Percentiles rank a stretch among this genome's conserved stretches.
Conservation (phyloP, 805 yeast species). For the Ogataea nitratoaversa region DNA sequence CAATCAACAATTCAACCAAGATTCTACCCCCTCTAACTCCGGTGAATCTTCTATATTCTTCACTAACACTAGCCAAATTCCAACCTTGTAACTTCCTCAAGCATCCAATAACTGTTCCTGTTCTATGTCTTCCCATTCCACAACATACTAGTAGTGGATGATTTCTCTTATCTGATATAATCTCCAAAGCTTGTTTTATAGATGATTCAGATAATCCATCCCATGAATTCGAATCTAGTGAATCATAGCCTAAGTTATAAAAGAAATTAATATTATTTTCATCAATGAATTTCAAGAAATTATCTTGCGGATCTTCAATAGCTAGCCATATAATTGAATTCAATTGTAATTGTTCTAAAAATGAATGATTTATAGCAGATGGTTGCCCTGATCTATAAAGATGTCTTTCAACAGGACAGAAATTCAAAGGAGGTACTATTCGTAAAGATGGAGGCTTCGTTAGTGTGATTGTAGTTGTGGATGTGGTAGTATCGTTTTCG, state of each 20-base stretch:
- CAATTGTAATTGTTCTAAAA: slow-evolving; percentile 66
- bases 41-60: slow-evolving; percentile 90
- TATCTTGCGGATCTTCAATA: slow-evolving; percentile 91
- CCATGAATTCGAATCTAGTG: slow-evolving; percentile 72
- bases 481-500: slow-evolving; percentile 17
- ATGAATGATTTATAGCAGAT: slow-evolving; percentile 85
- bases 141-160: slow-evolving; percentile 91
- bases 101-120: slow-evolving; percentile 96
- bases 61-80: slow-evolving; percentile 90
- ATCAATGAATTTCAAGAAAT: slow-evolving; percentile 76
- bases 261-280: slow-evolving; percentile 68
- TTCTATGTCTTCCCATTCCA: slow-evolving; percentile 97
- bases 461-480: slow-evolving; percentile 23
- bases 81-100: slow-evolving; percentile 91
- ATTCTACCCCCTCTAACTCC: slow-evolving; percentile 92
- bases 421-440: slow-evolving; percentile 90
- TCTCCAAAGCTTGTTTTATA: slow-evolving; percentile 71
- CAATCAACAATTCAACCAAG: slow-evolving; percentile 85
- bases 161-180: slow-evolving; percentile 65
- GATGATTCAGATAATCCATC: slow-evolving; percentile 85
- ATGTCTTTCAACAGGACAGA: slow-evolving; percentile 88
- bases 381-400: slow-evolving; percentile 94
- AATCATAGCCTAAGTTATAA: slow-evolving; percentile 69
- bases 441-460: slow-evolving; percentile 57
- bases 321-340: slow-evolving; percentile 91